Evolutionary conservation across 2,329 filamentous ascomycete species (phyloP), one percentile per base, ranked within the genome.

Genomic region (Aaosphaeria pasadenensis): DNA sequence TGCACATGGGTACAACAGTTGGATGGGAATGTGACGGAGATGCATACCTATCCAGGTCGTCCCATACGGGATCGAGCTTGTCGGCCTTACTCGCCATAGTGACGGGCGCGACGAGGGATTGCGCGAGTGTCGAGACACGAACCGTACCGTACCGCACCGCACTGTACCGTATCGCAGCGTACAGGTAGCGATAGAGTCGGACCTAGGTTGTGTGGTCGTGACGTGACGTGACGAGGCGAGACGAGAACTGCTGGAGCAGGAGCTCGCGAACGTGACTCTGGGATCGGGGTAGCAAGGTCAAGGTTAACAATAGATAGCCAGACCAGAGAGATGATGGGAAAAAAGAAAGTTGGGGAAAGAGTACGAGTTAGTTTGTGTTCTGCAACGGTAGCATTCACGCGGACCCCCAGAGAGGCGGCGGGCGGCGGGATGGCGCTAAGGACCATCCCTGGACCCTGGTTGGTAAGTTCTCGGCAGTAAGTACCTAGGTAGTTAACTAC

Each of bases 1-100:
- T 54, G 57, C 56, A 60, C 58, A 58, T 64, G 60, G 53, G 50
- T 50, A 51, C 33, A 56, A 53, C 40, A 49, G 49, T 47, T 56
- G 52, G 45, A 52, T 47, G 49, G 40, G 50, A 55, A 51, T 42
- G 57, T 57, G 55, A 32, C 41, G 51, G 51, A 59, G 58, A 51
- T 56, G 62, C 83, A 64, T 80, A 89, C 87, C 85, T 87, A 74
- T 89, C 83, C 63, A 88, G 78, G 69, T 89, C 80, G 64, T 89
- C 84, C 87, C 87, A 90, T 51, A 77, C 73, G 55, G 74, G 71
- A 66, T 77, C 74, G 50, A 77, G 63, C 55, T 70, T 70, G 46
- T 64, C 60, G 60, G 60, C 62, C 63, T 75, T 71, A 60, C 57
- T 64, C 51, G 63, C 71, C 73, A 76, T 76, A 57, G 58, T 78